Evolutionary conservation across 2,329 filamentous ascomycete species (phyloP), one percentile per base, ranked within the genome.

Genomic region (Xylaria sp.): DNA sequence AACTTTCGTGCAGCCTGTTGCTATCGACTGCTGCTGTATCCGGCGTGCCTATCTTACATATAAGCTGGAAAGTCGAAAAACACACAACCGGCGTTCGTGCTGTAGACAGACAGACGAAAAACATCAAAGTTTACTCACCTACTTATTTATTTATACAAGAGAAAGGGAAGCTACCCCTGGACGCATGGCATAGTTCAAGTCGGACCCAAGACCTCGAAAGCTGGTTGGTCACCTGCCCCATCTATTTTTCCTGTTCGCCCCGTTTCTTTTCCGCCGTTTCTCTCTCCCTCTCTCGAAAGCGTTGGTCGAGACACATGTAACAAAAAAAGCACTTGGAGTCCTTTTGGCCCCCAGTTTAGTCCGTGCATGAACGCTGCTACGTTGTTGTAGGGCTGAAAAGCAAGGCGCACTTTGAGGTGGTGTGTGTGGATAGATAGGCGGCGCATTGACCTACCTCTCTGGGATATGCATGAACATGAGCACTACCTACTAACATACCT

Each of bases 351-450:
- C 63, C 57, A 53, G 23, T 51, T 42, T 31, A 47, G 23, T 28
- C 6, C 31, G 12, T 63, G 63, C 60, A 60, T 60, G 53, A 54
- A 55, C 43, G 12, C 23, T 54, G 59, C 52, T 19, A 42, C 33
- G 51, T 23, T 33, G 51, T 23, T 23, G 19, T 66, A 63, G 60
- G 63, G 63, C 63, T 66, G 63, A 65, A n/a, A n/a, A 17, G 15
- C 23, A 14, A 8, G 23, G 43, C 43, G 45, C 11, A 47, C 23
- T 23, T 9, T n/a, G n/a, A n/a, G n/a, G n/a, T n/a, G n/a, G n/a
- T n/a, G n/a, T n/a, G n/a, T n/a, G n/a, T n/a, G n/a, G n/a, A n/a
- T n/a, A n/a, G n/a, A n/a, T n/a, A n/a, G n/a, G n/a, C n/a, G n/a
- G n/a, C n/a, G n/a, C n/a, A n/a, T n/a, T n/a, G n/a, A n/a, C n/a